These are phyloP conservation scores for Rhizopus sp. DNA, from an alignment of 371 early-diverging fungal species.

Conservation along the genomic window DNA sequence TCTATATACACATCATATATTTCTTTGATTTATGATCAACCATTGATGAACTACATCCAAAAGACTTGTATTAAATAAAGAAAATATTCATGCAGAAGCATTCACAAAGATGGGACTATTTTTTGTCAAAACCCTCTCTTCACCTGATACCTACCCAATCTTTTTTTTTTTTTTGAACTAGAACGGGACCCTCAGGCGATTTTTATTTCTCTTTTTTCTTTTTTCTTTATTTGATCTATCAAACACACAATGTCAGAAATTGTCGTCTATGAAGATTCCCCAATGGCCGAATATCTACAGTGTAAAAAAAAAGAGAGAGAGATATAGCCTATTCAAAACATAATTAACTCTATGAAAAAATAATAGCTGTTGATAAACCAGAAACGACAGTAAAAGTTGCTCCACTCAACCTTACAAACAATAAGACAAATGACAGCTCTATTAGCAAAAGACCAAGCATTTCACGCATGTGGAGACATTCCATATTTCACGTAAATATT, in stretches of 20 bases:
- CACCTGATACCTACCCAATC: too few relatives aligned
- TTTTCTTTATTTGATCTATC: too few relatives aligned
- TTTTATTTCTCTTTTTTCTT: too few relatives aligned
- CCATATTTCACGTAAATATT: conserved; percentile 37
- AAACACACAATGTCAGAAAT: conserved; percentile 55
- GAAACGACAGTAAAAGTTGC: conserved; percentile 43
- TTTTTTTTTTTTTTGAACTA: too few relatives aligned
- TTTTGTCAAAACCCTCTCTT: too few relatives aligned
- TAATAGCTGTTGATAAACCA: conserved; percentile 44
- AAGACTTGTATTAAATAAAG: too few relatives aligned
- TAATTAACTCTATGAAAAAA: background rate
- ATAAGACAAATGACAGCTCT: background rate
- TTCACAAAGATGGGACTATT: too few relatives aligned
- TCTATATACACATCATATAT: background rate
- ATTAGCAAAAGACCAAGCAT: conserved; percentile 14
- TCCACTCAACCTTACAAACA: conserved; percentile 16
- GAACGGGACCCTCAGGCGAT: too few relatives aligned
- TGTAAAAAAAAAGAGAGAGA: conserved; percentile 37
- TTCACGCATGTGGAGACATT: conserved; percentile 37
- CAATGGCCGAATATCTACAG: conserved; percentile 68
- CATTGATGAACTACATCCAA: too few relatives aligned
- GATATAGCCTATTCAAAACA: background rate
- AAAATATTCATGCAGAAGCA: too few relatives aligned
- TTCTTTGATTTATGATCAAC: background rate
- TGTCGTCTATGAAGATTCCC: conserved; percentile 73